phyloP scores from a whole-genome alignment of 164 flowering plant species.

The grape (Vitis vinifera) region ASM3070453v1 NC_081818.1:9738001-9738500 shows the following conservation, averaged over 20 bases:
- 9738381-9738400: too few species aligned
- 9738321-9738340: neutral
- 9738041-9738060: neutral
- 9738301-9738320: neutral
- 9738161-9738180: neutral
- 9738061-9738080: neutral
- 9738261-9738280: neutral
- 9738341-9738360: neutral
- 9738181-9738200: neutral
- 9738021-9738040: neutral
- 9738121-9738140: neutral
- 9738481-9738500: neutral
- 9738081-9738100: neutral
- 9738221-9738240: neutral
- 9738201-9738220: neutral
- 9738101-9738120: neutral
- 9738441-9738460: too few species aligned
- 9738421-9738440: too few species aligned
- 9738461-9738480: too few species aligned
- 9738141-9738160: neutral
- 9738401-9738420: too few species aligned
- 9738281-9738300: too few species aligned
- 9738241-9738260: neutral
- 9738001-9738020: slow-evolving; percentile 7
- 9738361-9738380: neutral